Conservation (phyloP, 495 filamentous ascomycete species). For the Staphylotrichum longicolle region DNA sequence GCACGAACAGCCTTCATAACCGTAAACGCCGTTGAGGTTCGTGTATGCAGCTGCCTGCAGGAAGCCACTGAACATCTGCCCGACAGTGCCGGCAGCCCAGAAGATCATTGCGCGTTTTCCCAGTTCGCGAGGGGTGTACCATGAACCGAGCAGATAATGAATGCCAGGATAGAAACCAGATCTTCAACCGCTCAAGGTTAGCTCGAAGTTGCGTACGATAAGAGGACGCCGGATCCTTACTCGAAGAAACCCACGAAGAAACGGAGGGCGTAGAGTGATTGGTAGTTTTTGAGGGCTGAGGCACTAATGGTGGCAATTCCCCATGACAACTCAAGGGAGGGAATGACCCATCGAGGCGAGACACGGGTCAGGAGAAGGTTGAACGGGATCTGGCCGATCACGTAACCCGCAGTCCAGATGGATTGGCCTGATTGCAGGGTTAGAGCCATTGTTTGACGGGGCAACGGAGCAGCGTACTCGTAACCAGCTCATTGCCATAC, state of each 20-base stretch:
- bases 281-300: slow-evolving; percentile 26
- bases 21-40: slow-evolving; percentile 47
- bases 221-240: slow-evolving; percentile 25
- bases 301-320: slow-evolving; percentile 39
- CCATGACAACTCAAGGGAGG: slow-evolving; percentile 46
- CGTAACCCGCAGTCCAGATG: slow-evolving; percentile 26
- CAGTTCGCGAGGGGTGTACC: slow-evolving; percentile 41
- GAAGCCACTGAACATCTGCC: slow-evolving; percentile 44
- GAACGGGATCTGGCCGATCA: slow-evolving; percentile 46
- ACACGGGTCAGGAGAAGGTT: slow-evolving; percentile 55
- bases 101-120: slow-evolving; percentile 47
- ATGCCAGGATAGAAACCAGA: slow-evolving; percentile 2
- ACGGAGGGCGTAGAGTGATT: slow-evolving; percentile 41
- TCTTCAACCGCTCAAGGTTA: neutral
- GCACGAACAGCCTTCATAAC: slow-evolving; percentile 51
- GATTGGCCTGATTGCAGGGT: neutral
- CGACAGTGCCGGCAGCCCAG: slow-evolving; percentile 41
- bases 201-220: too few relatives aligned
- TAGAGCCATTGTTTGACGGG: too few relatives aligned
- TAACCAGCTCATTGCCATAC: slow-evolving; percentile 41
- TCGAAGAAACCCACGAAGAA: slow-evolving; percentile 56
- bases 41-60: slow-evolving; percentile 55
- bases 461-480: slow-evolving; percentile 24
- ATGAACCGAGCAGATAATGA: slow-evolving; percentile 29
- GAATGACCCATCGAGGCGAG: slow-evolving; percentile 41